Percentiles rank a stretch among this genome's conserved stretches.
phyloP scores from a whole-genome alignment of 495 filamentous ascomycete genomes.

The Daldinia grandis region DNA sequence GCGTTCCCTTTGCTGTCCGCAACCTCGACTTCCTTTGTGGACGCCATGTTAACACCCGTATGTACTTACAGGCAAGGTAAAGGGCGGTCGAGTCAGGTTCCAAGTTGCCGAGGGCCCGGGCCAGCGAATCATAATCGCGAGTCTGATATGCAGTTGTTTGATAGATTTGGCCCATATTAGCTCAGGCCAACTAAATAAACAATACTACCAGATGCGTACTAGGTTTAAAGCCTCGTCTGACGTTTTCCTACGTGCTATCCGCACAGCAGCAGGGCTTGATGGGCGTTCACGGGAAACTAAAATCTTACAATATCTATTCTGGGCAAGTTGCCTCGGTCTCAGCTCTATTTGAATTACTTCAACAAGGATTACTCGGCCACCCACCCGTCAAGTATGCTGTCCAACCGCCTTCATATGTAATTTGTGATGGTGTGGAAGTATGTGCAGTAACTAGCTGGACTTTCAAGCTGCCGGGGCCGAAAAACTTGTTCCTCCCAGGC shows the following conservation, averaged over 20 bases:
- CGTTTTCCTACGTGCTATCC: constrained; percentile 6
- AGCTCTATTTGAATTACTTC: constrained; percentile 13
- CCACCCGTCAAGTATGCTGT: neutral
- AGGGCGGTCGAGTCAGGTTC: neutral
- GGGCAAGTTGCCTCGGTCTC: constrained; percentile 16
- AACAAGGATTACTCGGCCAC: neutral
- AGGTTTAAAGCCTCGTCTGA: constrained; percentile 24
- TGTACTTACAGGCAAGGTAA: constrained; percentile 12
- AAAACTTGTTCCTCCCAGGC: neutral
- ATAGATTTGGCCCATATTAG: constrained; percentile 12
- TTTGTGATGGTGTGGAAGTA: constrained; percentile 12
- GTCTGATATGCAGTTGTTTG: constrained; percentile 10
- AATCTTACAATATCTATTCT: constrained; percentile 23
- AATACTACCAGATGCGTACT: constrained; percentile 1
- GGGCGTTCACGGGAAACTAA: constrained; percentile 6
- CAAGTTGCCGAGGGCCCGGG: neutral
- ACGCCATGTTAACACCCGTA: constrained; percentile 11
- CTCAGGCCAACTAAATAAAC: constrained; percentile 11
- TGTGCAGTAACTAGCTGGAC: neutral
- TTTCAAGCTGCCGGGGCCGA: constrained; percentile 7
- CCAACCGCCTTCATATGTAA: constrained; percentile 3
- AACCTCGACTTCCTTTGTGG: neutral
- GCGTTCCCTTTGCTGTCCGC: constrained; percentile 6
- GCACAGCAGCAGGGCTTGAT: neutral
- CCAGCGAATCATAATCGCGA: constrained; percentile 10